Evolutionary conservation across 495 filamentous ascomycete species (phyloP).

Genomic region (Apodospora peruviana): DNA sequence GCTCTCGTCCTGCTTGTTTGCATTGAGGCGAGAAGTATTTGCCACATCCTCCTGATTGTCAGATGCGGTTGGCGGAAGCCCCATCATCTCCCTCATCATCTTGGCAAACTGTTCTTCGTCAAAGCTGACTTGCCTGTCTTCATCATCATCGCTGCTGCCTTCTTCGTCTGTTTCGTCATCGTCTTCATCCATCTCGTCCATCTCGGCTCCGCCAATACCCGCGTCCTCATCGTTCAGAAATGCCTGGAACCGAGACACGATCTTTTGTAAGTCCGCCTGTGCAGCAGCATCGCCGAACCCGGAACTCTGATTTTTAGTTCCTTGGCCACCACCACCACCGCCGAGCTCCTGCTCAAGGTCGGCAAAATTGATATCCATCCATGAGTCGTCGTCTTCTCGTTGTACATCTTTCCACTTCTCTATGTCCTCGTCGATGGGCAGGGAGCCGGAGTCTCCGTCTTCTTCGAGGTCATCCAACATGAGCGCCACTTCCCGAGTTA

Average conservation of each 20-base stretch:
- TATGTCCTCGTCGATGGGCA: slow-evolving; percentile 74
- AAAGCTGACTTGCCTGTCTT: slow-evolving; percentile 73
- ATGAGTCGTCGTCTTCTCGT: slow-evolving; percentile 74
- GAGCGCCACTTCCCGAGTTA: slow-evolving; percentile 66
- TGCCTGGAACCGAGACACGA: slow-evolving; percentile 86
- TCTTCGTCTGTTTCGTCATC: slow-evolving; percentile 46
- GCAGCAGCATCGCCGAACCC: slow-evolving; percentile 72
- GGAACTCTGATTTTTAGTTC: slow-evolving; percentile 6
- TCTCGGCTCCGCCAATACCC: slow-evolving; percentile 69
- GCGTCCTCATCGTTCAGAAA: slow-evolving; percentile 86
- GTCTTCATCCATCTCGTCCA: slow-evolving; percentile 69
- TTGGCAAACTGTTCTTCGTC: slow-evolving; percentile 77
- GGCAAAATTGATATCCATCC: slow-evolving; percentile 86
- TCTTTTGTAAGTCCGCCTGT: slow-evolving; percentile 79
- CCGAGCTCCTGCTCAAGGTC: slow-evolving; percentile 79
- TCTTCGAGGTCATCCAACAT: slow-evolving; percentile 66
- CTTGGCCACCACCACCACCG: slow-evolving; percentile 11
- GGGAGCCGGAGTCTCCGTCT: slow-evolving; percentile 40
- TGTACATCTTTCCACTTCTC: slow-evolving; percentile 54
- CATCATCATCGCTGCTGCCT: slow-evolving; percentile 38
- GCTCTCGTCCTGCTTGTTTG: slow-evolving; percentile 22
- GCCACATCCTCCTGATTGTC: slow-evolving; percentile 6
- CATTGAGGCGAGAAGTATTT: not conserved
- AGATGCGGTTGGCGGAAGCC: slow-evolving; percentile 50
- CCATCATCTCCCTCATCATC: slow-evolving; percentile 97